Conservation (phyloP, 768 basidiomycete species). For the Daedaleopsis nitida region DNA sequence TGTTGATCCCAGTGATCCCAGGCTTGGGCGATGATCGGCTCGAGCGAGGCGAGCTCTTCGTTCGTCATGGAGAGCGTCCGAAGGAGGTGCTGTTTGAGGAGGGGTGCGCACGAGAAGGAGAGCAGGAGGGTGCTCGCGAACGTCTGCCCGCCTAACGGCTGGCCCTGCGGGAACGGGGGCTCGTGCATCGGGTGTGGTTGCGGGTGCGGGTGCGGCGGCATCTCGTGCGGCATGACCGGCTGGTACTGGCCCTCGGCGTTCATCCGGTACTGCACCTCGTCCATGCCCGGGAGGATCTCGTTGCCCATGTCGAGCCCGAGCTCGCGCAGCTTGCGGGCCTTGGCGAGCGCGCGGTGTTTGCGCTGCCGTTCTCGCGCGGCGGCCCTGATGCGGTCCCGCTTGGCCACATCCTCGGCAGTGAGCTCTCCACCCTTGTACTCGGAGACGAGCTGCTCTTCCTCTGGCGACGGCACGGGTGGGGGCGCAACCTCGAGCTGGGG, state of each 20-base stretch:
- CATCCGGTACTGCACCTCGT: constrained; percentile 68
- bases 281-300: constrained; percentile 65
- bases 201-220: constrained; percentile 28
- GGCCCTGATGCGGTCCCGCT: constrained; percentile 71
- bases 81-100: constrained; percentile 74
- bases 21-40: constrained; percentile 79
- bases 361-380: constrained; percentile 81
- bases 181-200: constrained; percentile 49
- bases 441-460: constrained; percentile 12
- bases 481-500: constrained; percentile 23
- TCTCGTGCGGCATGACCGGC: constrained; percentile 36
- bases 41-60: constrained; percentile 77
- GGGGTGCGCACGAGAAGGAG: constrained; percentile 73
- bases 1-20: constrained; percentile 88
- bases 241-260: constrained; percentile 44
- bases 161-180: constrained; percentile 59
- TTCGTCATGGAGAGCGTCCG: constrained; percentile 73
- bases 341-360: constrained; percentile 78
- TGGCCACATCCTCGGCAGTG: constrained; percentile 61
- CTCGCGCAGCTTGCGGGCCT: constrained; percentile 79
- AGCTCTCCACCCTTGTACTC: constrained; percentile 28
- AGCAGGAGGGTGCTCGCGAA: constrained; percentile 80
- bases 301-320: constrained; percentile 83
- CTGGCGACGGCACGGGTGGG: constrained; percentile 6
- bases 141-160: constrained; percentile 61